Evolutionary conservation across 2,329 filamentous ascomycete species (phyloP), one percentile per base, ranked within the genome.

Genomic region (Orbilia brochopaga): DNA sequence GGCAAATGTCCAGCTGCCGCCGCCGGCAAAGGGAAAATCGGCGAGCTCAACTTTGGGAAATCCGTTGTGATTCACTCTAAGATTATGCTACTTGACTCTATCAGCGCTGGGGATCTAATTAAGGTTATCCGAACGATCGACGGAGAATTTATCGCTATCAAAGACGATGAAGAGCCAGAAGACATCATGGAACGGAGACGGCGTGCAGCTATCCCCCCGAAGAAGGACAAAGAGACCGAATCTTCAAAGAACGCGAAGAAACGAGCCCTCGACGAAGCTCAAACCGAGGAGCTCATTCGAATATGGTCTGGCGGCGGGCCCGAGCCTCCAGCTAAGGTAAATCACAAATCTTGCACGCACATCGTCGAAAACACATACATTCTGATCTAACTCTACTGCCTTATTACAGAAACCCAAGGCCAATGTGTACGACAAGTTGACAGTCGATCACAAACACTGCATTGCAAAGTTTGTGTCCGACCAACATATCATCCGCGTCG

Each of bases 401-500:
- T 19, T 1, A 17, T 19, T 30, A 15, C 40, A 69, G 65, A 51
- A 48, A 54, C 10, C 57, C 7, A 61, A 52, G 37, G 52, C 52
- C 23, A 69, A 53, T 46, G 35, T 27, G n/a, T 69, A 62, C 19
- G 58, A 62, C 27, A 63, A 58, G 24, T 57, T 69, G 5, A 58
- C 44, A 8, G 35, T 54, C 1, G 65, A 69, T 10, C 65, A 69
- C 10, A 69, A 62, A 48, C 24, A 27, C 53, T 57, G 53, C 35
- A 69, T 69, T 15, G 8, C 21, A 1, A 62, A 62, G 23, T 69
- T 69, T 52, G 65, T 69, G 17, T 13, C 52, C 13, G 65, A 69
- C 32, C 65, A 69, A 62, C 58, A 69, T 69, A 69, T 69, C 24
- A 69, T 69, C 32, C 65, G 65, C 7, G 61, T 69, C 35, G 65